Percentiles rank a stretch among this genome's conserved stretches.
These are phyloP conservation scores for Cadophora luteo-olivacea DNA, from an alignment of 2,329 filamentous ascomycete species.

Conservation along the genomic window DNA sequence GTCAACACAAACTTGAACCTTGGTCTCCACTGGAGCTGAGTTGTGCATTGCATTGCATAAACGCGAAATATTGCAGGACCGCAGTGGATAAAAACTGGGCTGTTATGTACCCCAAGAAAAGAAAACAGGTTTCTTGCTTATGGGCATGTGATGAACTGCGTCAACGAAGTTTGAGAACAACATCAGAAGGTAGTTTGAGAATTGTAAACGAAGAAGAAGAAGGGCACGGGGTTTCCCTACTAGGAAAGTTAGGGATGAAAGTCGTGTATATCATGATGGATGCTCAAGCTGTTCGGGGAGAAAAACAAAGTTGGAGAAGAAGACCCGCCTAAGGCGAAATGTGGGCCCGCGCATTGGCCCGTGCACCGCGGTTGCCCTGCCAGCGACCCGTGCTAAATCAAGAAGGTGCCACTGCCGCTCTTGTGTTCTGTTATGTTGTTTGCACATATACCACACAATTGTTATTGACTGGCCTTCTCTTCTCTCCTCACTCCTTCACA, in stretches of 20 bases:
- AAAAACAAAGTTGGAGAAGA: background rate
- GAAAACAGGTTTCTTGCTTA: slow-evolving; percentile 4
- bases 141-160: background rate
- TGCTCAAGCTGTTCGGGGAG: background rate
- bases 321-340: background rate
- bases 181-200: background rate
- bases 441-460: slow-evolving; percentile 4
- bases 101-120: background rate
- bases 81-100: slow-evolving; percentile 8
- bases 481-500: background rate
- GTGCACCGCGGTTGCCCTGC: background rate
- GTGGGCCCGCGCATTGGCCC: background rate
- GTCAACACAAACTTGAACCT: slow-evolving; percentile 7
- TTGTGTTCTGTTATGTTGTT: background rate
- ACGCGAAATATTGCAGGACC: slow-evolving; percentile 8
- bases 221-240: background rate
- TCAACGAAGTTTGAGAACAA: no score
- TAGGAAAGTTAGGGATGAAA: background rate
- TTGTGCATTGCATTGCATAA: slow-evolving; percentile 14
- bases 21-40: slow-evolving; percentile 4
- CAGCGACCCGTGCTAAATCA: background rate
- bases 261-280: background rate
- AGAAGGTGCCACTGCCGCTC: background rate
- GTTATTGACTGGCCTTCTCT: slow-evolving; percentile 2
- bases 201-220: background rate